Base-by-base conservation (phyloP, 2,329 filamentous ascomycete species). In the Nemania abortiva region DNA sequence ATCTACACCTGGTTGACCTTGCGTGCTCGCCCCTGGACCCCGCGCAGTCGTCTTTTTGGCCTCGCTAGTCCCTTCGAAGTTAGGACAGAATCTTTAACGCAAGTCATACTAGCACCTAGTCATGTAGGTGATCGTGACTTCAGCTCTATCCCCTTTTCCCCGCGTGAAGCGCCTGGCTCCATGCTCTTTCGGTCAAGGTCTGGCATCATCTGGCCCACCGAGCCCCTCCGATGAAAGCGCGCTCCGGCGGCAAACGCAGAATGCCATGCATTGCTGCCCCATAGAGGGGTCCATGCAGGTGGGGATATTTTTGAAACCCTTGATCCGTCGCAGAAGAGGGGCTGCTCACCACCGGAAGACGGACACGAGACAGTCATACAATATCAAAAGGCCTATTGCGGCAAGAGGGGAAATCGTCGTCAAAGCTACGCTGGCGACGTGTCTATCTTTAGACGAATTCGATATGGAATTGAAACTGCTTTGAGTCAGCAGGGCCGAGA, bases 191-290 rank as follows among this genome's bases (percentile, higher is more conserved):
- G 58, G 61, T 56, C 57, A 47, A 63, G 42, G 47, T 54, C 49
- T 39, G 37, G 58, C 31, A 45, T 62, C 42, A n/a, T 53, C 52
- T 24, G 24, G 54, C 59, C 58, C 63, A 60, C 60, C 63, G 55
- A 66, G 42, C 52, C 59, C 63, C 34, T 34, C 27, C 49, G 53
- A 68, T 56, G 42, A 47, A 15, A 42, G 31, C 31, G 18, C 10
- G 15, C n/a, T 37, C 42, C 53, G 37, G 57, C 22, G 52, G 13
- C 52, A 63, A 63, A 57, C 64, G 65, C 53, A 64, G 52, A 31
- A 66, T 61, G 63, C 65, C 61, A 72, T 71, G 71, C 71, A 73
- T 73, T 71, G 69, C 69, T 71, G 64, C 69, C 69, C 71, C 69
- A 68, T 68, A 65, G 70, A 72, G 61, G 70, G 70, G 64, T 69